Evolutionary conservation across 1,139 yeast genomes (phyloP), one percentile per base, ranked within the genome.

Genomic region (Hemisphaericaspora xylofermentans): DNA sequence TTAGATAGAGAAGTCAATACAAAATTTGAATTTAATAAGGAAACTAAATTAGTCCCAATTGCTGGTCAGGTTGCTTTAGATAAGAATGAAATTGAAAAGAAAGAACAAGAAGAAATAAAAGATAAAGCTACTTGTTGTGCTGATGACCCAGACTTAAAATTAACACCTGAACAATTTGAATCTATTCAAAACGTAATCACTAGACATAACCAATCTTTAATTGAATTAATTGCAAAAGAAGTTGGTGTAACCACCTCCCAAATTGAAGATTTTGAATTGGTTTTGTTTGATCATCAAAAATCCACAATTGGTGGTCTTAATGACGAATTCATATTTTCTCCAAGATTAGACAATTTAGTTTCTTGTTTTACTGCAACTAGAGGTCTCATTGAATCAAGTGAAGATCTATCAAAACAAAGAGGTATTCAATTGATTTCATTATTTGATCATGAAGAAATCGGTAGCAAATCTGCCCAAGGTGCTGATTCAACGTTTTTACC

Each of bases 401-500:
- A 66, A 28, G 46, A 55, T 2, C 60, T 84, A 28, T 60, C 55
- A 0, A 46, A 60, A 1, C 87, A 79, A 43, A 53, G 63, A 7
- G 84, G 87, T 31, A 80, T 88, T 35, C 82, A 84, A 54, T 59
- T 89, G 58, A 74, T 88, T 39, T 82, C 95, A 0, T 71, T 89
- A 47, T 91, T 91, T 61, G 98, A 91, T 62, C 97, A 93, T 62
- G 98, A 93, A 64, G 98, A 91, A 64, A 78, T 93, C 52, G 98
- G 98, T 0, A 88, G 96, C 4, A 72, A 80, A 9, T 85, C 96
- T 27, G 96, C 96, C 9, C 98, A 93, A 62, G 98, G 98, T 47
- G 98, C 98, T 1, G 93, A 88, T 56, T 89, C 97, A 2, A 84
- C 91, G 41, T 86, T 93, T 58, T 68, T 93, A 41, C 94, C 94